Base-by-base conservation (phyloP, 129 eudicot species). In the Solidago caesia region DNA sequence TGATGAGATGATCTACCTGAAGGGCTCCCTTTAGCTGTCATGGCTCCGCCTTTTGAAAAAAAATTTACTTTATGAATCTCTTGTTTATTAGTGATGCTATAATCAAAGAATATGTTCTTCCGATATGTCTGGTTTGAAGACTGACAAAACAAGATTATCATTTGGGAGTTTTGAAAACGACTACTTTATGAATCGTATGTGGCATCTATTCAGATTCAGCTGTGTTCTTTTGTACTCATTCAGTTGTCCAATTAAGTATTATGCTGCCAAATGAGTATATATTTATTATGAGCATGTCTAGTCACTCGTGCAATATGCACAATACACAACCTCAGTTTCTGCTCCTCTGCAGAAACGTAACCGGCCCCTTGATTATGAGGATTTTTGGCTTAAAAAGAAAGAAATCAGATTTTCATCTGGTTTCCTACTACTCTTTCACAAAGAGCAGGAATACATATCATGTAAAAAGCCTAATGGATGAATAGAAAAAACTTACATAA, bases 91-190 rank as follows among this genome's bases (percentile, higher is more conserved):
- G 39, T 41, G 52, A 11, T 14, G 71, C 47, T 47, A 47, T n/a
- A 27, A 46, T 14, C n/a, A 11, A 48, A 56, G 45, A 60, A 49
- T 47, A 59, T 39, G 70, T 16, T 69, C 29, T 42, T 44, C 44
- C 42, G 68, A 62, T 62, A 39, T 62, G 44, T 62, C 46, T 44
- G 46, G 67, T 62, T 62, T 62, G 45, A 62, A 62, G 67, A 62
- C 41, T 0, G 67, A 62, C 11, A n/a, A 62, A 33, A 62, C 67
- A 62, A 33, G 43, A 27, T 41, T 16, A 47, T 64, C 59, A 21
- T 77, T 41, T 14, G 43, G 48, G 5, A 12, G 42, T 61, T 68
- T 44, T 39, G 60, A 55, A 46, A 46, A 9, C 27, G 44, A 61
- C 47, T 42, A 16, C 16, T 47, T 29, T 74, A 9, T 21, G 7